These are phyloP conservation scores for Amanita phalloides DNA, from an alignment of 768 basidiomycete species.

Conservation along the genomic window DNA sequence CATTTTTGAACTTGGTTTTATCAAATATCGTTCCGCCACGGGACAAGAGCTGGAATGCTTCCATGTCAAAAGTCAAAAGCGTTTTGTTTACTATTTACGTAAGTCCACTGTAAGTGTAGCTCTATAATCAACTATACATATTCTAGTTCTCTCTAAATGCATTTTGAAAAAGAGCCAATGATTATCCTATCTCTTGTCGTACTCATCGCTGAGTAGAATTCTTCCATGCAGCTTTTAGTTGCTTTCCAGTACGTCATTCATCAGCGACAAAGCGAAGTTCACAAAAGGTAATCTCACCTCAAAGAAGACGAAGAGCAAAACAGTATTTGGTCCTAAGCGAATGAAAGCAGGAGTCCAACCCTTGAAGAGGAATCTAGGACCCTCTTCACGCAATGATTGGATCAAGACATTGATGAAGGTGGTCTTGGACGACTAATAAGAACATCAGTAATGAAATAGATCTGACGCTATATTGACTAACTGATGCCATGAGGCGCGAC, in stretches of 20 bases:
- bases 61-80: conserved; percentile 32
- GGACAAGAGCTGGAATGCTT: conserved; percentile 84
- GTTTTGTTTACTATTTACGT: background rate
- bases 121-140: background rate
- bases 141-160: too few relatives aligned
- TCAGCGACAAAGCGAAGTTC: background rate
- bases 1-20: conserved; percentile 60
- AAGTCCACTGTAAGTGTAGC: too few relatives aligned
- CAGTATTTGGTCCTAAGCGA: conserved; percentile 74
- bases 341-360: conserved; percentile 88
- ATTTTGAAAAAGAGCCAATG: too few relatives aligned
- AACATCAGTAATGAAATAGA: background rate
- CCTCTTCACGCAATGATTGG: conserved; percentile 60
- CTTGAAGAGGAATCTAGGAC: conserved; percentile 70
- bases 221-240: conserved; percentile 61
- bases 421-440: conserved; percentile 36
- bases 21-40: conserved; percentile 78
- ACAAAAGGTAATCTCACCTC: conserved; percentile 36
- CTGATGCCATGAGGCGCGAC: conserved; percentile 71
- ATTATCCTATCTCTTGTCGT: too few relatives aligned
- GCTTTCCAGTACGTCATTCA: conserved; percentile 25
- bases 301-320: conserved; percentile 78
- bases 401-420: conserved; percentile 41
- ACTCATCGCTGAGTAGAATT: background rate
- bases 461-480: conserved; percentile 18